Evolutionary conservation across 179 eudicot species (phyloP).

Genomic region (Spinacia oleracea): DNA sequence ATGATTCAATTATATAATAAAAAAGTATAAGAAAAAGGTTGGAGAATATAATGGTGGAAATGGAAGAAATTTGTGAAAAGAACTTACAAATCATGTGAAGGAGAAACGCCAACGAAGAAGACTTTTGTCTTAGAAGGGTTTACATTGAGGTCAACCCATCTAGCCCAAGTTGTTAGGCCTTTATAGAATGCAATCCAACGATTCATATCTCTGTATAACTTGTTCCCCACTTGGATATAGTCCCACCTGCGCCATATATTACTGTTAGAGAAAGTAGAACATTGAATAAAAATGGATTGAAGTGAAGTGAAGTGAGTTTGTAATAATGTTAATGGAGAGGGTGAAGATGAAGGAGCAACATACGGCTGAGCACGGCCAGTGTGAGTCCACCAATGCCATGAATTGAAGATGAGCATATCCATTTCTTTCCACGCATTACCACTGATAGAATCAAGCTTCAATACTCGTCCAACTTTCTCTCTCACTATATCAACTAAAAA

Average conservation of each 20-base stretch:
- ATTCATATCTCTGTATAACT: constrained; percentile 59
- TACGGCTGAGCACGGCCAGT: constrained; percentile 66
- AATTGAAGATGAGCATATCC: constrained; percentile 76
- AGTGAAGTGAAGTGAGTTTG: background rate
- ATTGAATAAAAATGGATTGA: too few relatives aligned
- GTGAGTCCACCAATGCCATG: constrained; percentile 98
- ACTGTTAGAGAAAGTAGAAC: background rate
- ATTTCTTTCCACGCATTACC: constrained; percentile 70
- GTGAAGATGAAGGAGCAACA: background rate
- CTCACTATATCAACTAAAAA: constrained; percentile 61
- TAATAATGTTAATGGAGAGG: background rate
- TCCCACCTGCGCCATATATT: constrained; percentile 61
- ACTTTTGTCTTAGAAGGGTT: constrained; percentile 69
- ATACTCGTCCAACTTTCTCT: constrained; percentile 45
- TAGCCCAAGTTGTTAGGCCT: constrained; percentile 71
- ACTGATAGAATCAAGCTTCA: constrained; percentile 69
- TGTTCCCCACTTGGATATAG: constrained; percentile 58
- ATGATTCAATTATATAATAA: background rate
- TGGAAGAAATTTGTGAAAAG: background rate
- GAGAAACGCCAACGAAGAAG: constrained; percentile 72
- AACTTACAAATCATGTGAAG: constrained; percentile 66
- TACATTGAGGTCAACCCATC: constrained; percentile 60
- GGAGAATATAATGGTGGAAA: background rate
- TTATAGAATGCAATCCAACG: constrained; percentile 59
- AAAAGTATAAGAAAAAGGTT: background rate